Conservation (phyloP, 331 rosid species). For the Telfairia occidentalis region DNA sequence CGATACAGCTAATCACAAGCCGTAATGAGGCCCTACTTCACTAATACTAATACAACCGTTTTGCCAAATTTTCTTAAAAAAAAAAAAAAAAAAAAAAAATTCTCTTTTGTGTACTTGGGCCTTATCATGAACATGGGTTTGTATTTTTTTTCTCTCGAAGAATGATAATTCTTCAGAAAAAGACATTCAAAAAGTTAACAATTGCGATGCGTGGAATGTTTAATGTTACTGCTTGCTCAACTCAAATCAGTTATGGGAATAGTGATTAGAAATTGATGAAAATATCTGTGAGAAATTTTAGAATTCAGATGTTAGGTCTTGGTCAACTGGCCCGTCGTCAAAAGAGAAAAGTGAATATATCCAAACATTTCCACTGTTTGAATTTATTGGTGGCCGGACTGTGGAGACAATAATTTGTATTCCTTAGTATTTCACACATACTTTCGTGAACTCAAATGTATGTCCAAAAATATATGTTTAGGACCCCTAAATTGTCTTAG, state of each 20-base stretch:
- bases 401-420: not conserved
- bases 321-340: not conserved
- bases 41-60: slow-evolving; percentile 11
- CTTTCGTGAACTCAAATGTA: not conserved
- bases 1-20: slow-evolving; percentile 68
- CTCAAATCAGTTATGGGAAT: not conserved
- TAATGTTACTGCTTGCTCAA: not conserved
- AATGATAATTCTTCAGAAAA: not conserved
- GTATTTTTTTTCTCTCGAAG: not conserved
- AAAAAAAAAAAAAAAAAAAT: too few relatives aligned
- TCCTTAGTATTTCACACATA: not conserved
- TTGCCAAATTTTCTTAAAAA: not conserved
- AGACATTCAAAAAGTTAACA: not conserved
- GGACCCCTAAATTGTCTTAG: too few relatives aligned
- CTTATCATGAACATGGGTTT: not conserved
- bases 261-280: not conserved
- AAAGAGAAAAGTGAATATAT: not conserved
- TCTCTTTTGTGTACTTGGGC: not conserved
- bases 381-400: not conserved
- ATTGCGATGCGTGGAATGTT: not conserved
- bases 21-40: slow-evolving; percentile 46
- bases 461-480: too few relatives aligned
- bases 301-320: not conserved
- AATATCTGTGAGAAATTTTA: not conserved
- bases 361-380: not conserved